phyloP scores from a whole-genome alignment of 305 asterid species.

The Caryopteris hybrid region DNA sequence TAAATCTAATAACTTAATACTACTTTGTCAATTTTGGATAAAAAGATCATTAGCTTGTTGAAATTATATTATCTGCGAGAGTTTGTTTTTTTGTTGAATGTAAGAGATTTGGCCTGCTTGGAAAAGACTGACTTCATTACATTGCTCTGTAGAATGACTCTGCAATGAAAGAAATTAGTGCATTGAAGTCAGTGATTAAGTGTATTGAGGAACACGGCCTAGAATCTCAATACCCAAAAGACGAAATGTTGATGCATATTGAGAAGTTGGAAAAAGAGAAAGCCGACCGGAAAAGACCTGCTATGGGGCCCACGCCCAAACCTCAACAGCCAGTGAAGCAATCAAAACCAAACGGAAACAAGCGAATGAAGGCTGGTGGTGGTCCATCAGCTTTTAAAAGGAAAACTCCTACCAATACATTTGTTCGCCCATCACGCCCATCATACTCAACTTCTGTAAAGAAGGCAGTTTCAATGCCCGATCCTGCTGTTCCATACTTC shows the following conservation, averaged over 20 bases:
- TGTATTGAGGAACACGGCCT: conserved; percentile 49
- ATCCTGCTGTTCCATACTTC: conserved; percentile 37
- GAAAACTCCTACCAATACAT: conserved; percentile 18
- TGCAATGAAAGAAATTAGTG: conserved; percentile 44
- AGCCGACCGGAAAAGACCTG: conserved; percentile 38
- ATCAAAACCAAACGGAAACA: conserved; percentile 32
- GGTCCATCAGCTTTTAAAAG: conserved; percentile 28
- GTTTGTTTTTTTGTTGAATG: not conserved
- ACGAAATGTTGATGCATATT: conserved; percentile 31
- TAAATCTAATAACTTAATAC: not conserved
- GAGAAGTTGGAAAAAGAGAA: conserved; percentile 48
- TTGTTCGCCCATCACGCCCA: conserved; percentile 25
- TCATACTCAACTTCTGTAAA: conserved; percentile 27
- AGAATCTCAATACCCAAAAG: conserved; percentile 49
- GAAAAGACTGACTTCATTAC: conserved; percentile 5
- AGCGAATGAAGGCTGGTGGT: conserved; percentile 18
- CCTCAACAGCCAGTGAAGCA: conserved; percentile 29
- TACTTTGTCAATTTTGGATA: not conserved
- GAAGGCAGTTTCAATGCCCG: conserved; percentile 36
- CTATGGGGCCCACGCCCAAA: conserved; percentile 20
- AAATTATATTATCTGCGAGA: not conserved
- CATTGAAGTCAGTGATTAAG: conserved; percentile 49
- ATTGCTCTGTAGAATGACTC: conserved; percentile 49
- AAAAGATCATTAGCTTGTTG: not conserved
- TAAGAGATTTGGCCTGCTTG: conserved; percentile 5